Percentiles rank a stretch among this genome's conserved stretches.
These are phyloP conservation scores for Funneliformis geosporum DNA, from an alignment of 192 early-diverging fungal species.

Conservation along the genomic window DNA sequence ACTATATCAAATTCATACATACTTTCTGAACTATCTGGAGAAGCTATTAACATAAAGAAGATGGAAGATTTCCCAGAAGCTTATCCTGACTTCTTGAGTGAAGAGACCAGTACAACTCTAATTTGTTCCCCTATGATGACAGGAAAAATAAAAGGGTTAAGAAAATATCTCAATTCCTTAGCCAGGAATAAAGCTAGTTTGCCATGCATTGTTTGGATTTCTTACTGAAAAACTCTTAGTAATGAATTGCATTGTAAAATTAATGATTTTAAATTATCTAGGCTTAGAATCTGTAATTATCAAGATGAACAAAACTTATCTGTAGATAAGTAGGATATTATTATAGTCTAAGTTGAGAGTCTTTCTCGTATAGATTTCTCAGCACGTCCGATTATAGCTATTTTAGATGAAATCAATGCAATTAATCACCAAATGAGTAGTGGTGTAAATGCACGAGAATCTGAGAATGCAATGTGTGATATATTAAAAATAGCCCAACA, in stretches of 20 bases:
- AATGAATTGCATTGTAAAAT: conserved; percentile 14
- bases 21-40: not conserved
- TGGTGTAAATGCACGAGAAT: not conserved
- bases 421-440: conserved; percentile 17
- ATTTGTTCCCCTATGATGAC: conserved; percentile 5
- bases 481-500: not conserved
- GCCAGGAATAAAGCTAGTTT: not conserved
- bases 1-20: not conserved
- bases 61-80: not conserved
- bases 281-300: not conserved
- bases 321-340: not conserved
- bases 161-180: not conserved
- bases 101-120: not conserved
- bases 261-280: not conserved
- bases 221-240: not conserved
- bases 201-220: not conserved
- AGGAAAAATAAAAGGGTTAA: conserved; percentile 1
- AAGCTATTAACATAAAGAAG: no score
- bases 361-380: not conserved
- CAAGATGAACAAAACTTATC: not conserved
- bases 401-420: conserved; percentile 10
- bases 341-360: conserved; percentile 1
- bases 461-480: conserved; percentile 2
- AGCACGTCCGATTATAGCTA: conserved; percentile 9
- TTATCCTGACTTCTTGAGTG: conserved; percentile 16